Conservation (phyloP, 305 asterid species). For the Solanum chacoense region DNA sequence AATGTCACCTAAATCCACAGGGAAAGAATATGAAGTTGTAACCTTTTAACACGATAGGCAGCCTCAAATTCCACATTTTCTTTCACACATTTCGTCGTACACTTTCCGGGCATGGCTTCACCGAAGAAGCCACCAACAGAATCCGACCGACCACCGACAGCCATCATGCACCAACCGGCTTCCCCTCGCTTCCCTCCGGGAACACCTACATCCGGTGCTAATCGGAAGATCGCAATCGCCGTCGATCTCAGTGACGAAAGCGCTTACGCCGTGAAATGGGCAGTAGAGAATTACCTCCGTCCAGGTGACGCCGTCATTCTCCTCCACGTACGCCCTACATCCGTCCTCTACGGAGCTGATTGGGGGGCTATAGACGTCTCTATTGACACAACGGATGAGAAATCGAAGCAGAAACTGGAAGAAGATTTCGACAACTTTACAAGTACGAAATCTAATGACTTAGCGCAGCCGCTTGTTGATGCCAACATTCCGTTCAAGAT, state of each 20-base stretch:
- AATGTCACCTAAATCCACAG: not conserved
- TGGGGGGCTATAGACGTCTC: conserved; percentile 58
- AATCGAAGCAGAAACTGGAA: conserved; percentile 57
- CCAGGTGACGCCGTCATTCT: conserved; percentile 68
- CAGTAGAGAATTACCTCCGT: conserved; percentile 63
- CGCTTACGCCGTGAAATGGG: conserved; percentile 65
- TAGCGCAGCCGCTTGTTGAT: conserved; percentile 63
- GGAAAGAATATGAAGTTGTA: not conserved
- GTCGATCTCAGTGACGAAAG: conserved; percentile 83
- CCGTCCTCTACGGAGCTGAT: conserved; percentile 71
- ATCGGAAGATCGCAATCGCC: conserved; percentile 54
- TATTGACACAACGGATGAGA: conserved; percentile 33
- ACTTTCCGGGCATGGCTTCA: conserved; percentile 32
- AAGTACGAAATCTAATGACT: conserved; percentile 44
- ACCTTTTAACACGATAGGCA: not conserved
- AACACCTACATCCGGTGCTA: conserved; percentile 40
- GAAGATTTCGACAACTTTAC: conserved; percentile 62
- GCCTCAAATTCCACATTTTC: not conserved
- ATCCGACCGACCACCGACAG: conserved; percentile 36
- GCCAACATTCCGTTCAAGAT: conserved; percentile 56
- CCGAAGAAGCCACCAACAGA: conserved; percentile 31
- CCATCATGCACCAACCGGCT: conserved; percentile 58
- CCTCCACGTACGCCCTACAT: conserved; percentile 70
- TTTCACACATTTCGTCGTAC: not conserved
- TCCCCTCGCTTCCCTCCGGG: conserved; percentile 60